phyloP scores from a whole-genome alignment of 352 stramenopile genomes.

The Globisporangium perplexum region DNA sequence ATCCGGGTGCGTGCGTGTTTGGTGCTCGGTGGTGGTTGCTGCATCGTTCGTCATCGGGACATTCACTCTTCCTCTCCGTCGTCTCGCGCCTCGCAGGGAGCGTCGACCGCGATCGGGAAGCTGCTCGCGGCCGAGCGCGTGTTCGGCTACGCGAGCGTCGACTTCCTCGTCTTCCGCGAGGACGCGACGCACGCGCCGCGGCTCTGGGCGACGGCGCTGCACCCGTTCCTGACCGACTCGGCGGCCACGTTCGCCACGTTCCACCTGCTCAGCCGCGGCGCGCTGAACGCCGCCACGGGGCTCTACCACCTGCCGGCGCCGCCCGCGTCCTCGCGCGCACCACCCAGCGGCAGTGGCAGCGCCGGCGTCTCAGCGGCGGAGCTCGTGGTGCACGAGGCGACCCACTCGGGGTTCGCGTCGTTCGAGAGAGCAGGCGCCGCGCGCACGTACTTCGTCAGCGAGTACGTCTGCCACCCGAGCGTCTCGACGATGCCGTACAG shows the following conservation, averaged over 20 bases:
- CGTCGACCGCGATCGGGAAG: slow-evolving; percentile 41
- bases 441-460: slow-evolving; percentile 62
- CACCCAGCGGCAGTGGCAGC: neutral
- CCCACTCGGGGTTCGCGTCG: slow-evolving; percentile 13
- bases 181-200: slow-evolving; percentile 30
- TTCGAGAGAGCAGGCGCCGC: slow-evolving; percentile 15
- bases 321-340: no score
- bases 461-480: slow-evolving; percentile 77
- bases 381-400: slow-evolving; percentile 25
- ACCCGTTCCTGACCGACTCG: slow-evolving; percentile 76
- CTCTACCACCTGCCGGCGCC: slow-evolving; percentile 25
- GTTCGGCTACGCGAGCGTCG: slow-evolving; percentile 80
- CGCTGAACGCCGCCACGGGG: slow-evolving; percentile 28
- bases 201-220: slow-evolving; percentile 69
- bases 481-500: slow-evolving; percentile 73
- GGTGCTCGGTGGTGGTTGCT: no score
- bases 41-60: neutral
- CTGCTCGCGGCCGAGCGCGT: slow-evolving; percentile 37
- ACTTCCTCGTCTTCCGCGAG: slow-evolving; percentile 75
- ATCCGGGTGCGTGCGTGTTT: slow-evolving; percentile 28
- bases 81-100: slow-evolving; percentile 13
- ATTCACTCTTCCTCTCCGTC: neutral
- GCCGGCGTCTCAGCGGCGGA: slow-evolving; percentile 1
- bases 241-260: slow-evolving; percentile 68
- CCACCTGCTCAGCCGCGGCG: slow-evolving; percentile 50